Evolutionary conservation across 2,329 filamentous ascomycete species (phyloP), one percentile per base, ranked within the genome.

Genomic region (Alternaria arborescens): DNA sequence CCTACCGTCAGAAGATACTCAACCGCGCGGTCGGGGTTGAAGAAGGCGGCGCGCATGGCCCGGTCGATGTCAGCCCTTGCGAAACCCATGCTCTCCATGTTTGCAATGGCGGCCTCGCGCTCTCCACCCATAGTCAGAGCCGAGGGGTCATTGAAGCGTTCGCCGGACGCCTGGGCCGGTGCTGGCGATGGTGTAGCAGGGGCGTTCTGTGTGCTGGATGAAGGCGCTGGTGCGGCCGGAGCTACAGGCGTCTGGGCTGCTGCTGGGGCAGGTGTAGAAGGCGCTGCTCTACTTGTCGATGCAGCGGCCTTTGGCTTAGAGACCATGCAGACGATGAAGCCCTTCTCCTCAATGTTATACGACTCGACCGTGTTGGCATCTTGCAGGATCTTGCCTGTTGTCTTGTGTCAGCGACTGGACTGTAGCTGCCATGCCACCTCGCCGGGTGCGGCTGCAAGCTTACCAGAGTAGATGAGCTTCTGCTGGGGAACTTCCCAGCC

Each of bases 271-370:
- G 89, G 86, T 44, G 88, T 88, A 11, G 89, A 85, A 62, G 87
- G 84, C 57, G 85, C 78, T 55, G 85, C 82, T 69, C 81, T 79
- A 68, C 77, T 79, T 64, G 76, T 75, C 56, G 83, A 79, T 26
- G 84, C 81, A 65, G 84, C 81, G 6, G 88, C 81, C 84, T 97
- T 97, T 68, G 92, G 91, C 88, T 98, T 98, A 78, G 92, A 93
- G 73, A 97, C 90, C 89, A 99, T 97, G 84, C 95, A 99, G 62
- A 99, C 95, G 74, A 99, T 93, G 79, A 98, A 99, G 38, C 95
- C 95, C 86, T 98, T 99, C 87, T 98, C 95, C 82, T 99, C 94
- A 66, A 99, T 98, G 82, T 93, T 97, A 85, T 98, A 98, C 41
- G 92, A 94, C 80, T 93, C 93, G 71, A 99, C 91, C 3, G 94